Base-by-base conservation (phyloP, 345 rosid genomes). In the Salix dunnii region DNA sequence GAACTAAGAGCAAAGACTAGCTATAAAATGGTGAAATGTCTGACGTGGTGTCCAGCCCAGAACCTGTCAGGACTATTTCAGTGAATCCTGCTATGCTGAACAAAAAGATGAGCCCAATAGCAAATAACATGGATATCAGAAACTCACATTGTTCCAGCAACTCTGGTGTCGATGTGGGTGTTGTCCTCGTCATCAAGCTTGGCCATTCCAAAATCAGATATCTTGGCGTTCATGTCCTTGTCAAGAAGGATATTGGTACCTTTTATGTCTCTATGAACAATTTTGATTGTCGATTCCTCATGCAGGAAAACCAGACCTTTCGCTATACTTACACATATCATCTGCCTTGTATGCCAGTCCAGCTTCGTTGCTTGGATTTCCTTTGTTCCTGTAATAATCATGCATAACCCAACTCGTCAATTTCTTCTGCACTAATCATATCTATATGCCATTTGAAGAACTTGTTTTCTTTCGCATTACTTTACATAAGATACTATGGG, bases 291-390 rank as follows among this genome's bases (percentile, higher is more conserved):
- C 17, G 86, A 80, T 46, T 83, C 83, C 77, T 80, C 83, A 36
- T 80, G 83, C 21, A 77, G 86, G 71, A 83, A 83, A 71, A 76
- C 86, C 17, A 80, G 76, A 30, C 83, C 86, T 62, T 27, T 83
- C 0, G 83, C 86, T 31, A 80, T 76, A 53, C 83, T 83, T 11
- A 74, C 12, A 48, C 83, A 83, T 66, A 79, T 83, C 71, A 67
- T 77, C 20, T 42, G 43, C 68, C 86, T 83, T 27, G 78, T 71
- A 9, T 72, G 73, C 83, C 83, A 83, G 49, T 83, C 83, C 35
- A 83, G 81, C 71, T 74, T 83, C 38, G 60, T n/a, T 38, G 61
- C 12, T 21, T 14, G 0, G 3, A 40, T 40, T 40, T 70, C 40
- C 17, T 74, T 71, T 25, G 11, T 21, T 17, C 76, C 86, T 76